These are phyloP conservation scores for Guyanaporus albipodus DNA, from an alignment of 768 basidiomycete species.

Conservation along the genomic window DNA sequence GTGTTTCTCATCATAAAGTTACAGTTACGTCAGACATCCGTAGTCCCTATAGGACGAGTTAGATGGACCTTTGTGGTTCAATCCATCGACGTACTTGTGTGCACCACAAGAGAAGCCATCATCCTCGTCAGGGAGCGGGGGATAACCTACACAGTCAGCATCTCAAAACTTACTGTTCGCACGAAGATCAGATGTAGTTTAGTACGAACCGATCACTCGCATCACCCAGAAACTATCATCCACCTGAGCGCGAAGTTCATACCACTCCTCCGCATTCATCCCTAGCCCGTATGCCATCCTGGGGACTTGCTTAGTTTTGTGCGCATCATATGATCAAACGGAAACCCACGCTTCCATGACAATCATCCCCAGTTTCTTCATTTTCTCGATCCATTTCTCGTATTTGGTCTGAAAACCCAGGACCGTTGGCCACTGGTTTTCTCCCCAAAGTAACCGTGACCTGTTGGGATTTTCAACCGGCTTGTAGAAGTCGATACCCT, in stretches of 20 bases:
- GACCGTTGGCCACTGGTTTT: conserved; percentile 80
- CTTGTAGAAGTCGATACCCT: conserved; percentile 79
- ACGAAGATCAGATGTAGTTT: not conserved
- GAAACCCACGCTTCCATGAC: conserved; percentile 79
- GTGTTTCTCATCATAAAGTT: not conserved
- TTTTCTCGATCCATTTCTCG: conserved; percentile 77
- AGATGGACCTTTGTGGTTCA: not conserved
- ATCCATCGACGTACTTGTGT: conserved; percentile 61
- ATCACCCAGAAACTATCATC: conserved; percentile 89
- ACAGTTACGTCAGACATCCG: conserved; percentile 76
- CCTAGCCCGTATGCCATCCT: conserved; percentile 84
- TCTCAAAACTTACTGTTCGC: not conserved
- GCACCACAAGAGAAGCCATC: conserved; percentile 88
- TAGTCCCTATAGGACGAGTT: conserved; percentile 61
- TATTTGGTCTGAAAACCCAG: conserved; percentile 58
- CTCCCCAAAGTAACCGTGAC: conserved; percentile 70
- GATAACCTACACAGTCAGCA: conserved; percentile 57
- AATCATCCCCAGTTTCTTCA: conserved; percentile 75
- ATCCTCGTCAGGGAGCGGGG: conserved; percentile 73
- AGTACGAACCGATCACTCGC: conserved; percentile 65
- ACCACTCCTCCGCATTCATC: conserved; percentile 67
- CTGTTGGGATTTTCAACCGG: conserved; percentile 70
- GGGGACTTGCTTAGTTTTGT: not conserved
- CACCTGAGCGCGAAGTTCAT: conserved; percentile 60
- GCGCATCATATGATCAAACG: not conserved